These are phyloP conservation scores for Ramichloridium luteum DNA, from an alignment of 2,329 filamentous ascomycete species.

Conservation along the genomic window DNA sequence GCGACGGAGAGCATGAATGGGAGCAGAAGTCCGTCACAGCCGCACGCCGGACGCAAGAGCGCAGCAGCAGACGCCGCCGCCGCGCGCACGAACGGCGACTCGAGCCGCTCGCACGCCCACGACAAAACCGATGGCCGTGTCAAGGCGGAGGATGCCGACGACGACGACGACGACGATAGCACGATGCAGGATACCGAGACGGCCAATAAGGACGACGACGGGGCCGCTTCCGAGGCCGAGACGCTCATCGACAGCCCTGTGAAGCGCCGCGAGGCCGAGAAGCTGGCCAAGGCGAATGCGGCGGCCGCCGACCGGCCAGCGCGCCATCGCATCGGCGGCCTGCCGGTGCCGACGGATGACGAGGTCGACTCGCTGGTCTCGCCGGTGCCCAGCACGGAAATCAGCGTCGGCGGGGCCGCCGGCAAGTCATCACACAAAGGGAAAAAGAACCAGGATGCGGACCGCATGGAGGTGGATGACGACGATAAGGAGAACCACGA, in stretches of 20 bases:
- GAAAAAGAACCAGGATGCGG: conserved; percentile 1
- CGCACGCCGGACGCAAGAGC: conserved; percentile 6
- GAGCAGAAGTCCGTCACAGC: conserved; percentile 17
- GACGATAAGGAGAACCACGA: conserved; percentile 15
- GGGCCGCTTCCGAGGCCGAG: conserved; percentile 37
- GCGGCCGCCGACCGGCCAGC: conserved; percentile 13
- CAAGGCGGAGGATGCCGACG: not conserved
- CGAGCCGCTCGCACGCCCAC: not conserved
- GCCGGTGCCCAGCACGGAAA: conserved; percentile 18
- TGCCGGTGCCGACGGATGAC: conserved; percentile 21
- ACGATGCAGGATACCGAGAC: conserved; percentile 4
- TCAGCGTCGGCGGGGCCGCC: conserved; percentile 13
- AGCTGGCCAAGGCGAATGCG: conserved; percentile 16
- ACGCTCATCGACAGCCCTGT: conserved; percentile 35
- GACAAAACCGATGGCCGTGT: not conserved
- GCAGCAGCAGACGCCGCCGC: not conserved
- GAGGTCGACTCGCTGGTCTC: conserved; percentile 20
- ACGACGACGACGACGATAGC: conserved; percentile 4
- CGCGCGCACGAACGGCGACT: conserved; percentile 2
- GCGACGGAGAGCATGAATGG: conserved; percentile 18
- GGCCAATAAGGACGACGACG: conserved; percentile 17
- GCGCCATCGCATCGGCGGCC: conserved; percentile 20
- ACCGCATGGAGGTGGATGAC: conserved; percentile 10
- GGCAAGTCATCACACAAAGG: conserved; percentile 3
- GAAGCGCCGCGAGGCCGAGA: conserved; percentile 27